These are phyloP conservation scores for Sonneratia alba DNA, from an alignment of 345 rosid species.

Conservation along the genomic window DNA sequence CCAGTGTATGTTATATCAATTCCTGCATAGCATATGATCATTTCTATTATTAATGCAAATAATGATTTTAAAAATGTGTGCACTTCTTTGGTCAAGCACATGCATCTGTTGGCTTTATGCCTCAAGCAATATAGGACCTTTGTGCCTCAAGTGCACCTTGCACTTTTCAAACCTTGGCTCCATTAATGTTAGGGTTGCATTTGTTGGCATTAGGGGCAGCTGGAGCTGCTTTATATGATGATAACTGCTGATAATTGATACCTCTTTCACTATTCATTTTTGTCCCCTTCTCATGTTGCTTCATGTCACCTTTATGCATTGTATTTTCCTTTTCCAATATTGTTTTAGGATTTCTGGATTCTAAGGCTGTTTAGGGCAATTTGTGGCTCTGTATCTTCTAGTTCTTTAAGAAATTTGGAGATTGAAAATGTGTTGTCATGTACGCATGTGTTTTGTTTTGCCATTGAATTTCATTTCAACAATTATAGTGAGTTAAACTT, in stretches of 20 bases:
- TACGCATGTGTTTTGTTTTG: not conserved
- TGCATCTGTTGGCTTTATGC: too few relatives aligned
- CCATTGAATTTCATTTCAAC: not conserved
- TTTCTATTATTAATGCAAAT: too few relatives aligned
- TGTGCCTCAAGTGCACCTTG: too few relatives aligned
- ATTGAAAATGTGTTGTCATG: not conserved
- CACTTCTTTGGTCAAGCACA: too few relatives aligned
- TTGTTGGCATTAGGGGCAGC: not conserved
- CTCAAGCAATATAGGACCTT: too few relatives aligned
- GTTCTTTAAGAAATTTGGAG: not conserved
- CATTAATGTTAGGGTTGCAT: not conserved
- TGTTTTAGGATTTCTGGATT: not conserved
- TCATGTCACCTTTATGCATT: not conserved
- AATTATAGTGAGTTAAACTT: constrained; percentile 3
- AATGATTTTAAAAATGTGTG: too few relatives aligned
- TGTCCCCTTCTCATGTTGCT: not conserved
- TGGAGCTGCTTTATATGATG: not conserved
- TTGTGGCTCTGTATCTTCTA: not conserved
- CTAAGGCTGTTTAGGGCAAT: not conserved
- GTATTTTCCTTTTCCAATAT: not conserved
- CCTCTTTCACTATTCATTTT: not conserved
- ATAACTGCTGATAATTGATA: not conserved
- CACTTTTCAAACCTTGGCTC: too few relatives aligned
- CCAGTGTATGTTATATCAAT: too few relatives aligned
- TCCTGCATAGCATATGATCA: too few relatives aligned